Evolutionary conservation across 495 filamentous ascomycete genomes (phyloP), one percentile per base, ranked within the genome.

Genomic region (Cenococcum geophilum): DNA sequence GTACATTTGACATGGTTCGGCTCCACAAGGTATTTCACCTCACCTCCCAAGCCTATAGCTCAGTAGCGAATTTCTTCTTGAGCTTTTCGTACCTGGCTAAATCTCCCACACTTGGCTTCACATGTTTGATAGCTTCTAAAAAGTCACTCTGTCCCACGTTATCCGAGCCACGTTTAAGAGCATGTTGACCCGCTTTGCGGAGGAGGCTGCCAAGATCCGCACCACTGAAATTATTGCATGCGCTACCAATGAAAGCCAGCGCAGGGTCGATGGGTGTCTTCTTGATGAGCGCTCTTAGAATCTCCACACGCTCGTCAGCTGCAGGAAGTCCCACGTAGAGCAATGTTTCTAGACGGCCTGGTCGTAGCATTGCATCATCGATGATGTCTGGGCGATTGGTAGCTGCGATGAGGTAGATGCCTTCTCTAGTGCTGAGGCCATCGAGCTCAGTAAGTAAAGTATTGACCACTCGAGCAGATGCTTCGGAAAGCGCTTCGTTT

Each of bases 311-410:
- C 67, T 96, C 95, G 8, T 83, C 78, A 1, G 84, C 77, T 40
- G 82, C 84, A 0, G 93, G 93, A 4, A 98, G 76, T 71, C 92
- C 93, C 51, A 98, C 89, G 69, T 92, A 97, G 42, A 97, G 82
- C 21, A 87, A 82, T 1, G 88, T 95, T 62, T 92, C 95, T 2
- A 98, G 80, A 45, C 93, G 84, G 12, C 93, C 93, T 0, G 93
- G 92, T 1, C 93, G 85, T 12, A 96, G 82, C 85, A 98, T 97
- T 5, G 93, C 93, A 1, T 89, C 85, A 70, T 98, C 93, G 68
- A 98, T 97, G 70, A 96, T 95, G 68, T 98, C 93, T 1, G 92
- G 92, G 0, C 93, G 76, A 70, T 98, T 98, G 4, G 95, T 97
- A 0, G 93, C 93, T 14, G 89, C 93, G 61, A 98, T 87, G 27